Evolutionary conservation across 139 green algal species (phyloP).

Genomic region (Chlorella ohadii): DNA sequence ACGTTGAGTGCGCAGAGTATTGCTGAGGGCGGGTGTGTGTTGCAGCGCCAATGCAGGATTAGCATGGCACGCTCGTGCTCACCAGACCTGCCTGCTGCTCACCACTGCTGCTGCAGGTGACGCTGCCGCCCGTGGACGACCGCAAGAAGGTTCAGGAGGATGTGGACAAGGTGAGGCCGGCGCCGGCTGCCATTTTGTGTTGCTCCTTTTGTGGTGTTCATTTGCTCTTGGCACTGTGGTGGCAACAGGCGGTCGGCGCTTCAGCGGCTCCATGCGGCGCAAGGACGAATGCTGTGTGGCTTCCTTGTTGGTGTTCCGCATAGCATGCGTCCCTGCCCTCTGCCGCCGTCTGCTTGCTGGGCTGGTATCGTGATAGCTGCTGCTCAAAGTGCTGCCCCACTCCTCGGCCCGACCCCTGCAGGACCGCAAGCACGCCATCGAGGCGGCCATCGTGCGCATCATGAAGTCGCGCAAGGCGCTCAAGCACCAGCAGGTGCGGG

Average conservation of each 20-base stretch:
- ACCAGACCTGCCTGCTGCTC: neutral
- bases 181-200: no score
- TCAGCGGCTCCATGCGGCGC: no score
- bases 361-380: no score
- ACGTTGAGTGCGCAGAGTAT: no score
- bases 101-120: constrained; percentile 51
- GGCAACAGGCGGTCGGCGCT: no score
- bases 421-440: constrained; percentile 73
- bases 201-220: no score
- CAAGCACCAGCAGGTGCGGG: constrained; percentile 69
- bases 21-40: neutral
- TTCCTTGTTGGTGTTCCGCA: no score
- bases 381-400: no score
- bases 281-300: no score
- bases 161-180: constrained; percentile 81
- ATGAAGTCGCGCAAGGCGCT: constrained; percentile 76
- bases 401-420: constrained; percentile 90
- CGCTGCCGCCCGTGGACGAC: constrained; percentile 87
- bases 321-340: no score
- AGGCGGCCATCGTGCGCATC: constrained; percentile 63
- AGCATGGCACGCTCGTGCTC: neutral
- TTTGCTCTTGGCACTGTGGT: no score
- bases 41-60: neutral
- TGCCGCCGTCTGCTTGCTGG: no score
- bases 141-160: constrained; percentile 95